Evolutionary conservation across 805 yeast genomes (phyloP).

Genomic region (Suhomyces kilbournensis): DNA sequence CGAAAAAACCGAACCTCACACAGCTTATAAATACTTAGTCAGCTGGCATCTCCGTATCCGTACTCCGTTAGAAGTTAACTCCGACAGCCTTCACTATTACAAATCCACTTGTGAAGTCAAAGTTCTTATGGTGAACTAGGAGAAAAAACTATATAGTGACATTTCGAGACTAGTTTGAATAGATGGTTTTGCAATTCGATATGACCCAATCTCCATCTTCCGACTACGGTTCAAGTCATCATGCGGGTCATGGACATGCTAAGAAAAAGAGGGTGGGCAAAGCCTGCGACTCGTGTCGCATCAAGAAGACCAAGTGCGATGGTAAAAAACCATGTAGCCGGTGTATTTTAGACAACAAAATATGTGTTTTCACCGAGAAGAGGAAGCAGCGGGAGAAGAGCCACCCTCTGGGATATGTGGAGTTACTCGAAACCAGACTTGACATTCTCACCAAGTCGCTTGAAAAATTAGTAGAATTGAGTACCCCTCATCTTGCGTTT

Average conservation of each 20-base stretch:
- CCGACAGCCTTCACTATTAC: not conserved
- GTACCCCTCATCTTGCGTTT: constrained; percentile 25
- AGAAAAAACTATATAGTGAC: not conserved
- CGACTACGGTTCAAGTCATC: not conserved
- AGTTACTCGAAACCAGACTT: constrained; percentile 56
- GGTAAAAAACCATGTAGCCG: constrained; percentile 60
- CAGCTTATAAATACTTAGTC: not conserved
- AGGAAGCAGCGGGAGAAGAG: constrained; percentile 52
- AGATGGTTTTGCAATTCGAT: not conserved
- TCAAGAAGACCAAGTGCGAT: constrained; percentile 62
- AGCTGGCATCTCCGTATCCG: not conserved
- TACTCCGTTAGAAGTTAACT: not conserved
- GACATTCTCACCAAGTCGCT: constrained; percentile 51
- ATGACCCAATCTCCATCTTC: constrained; percentile 3
- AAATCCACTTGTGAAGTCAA: not conserved
- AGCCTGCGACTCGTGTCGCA: constrained; percentile 62
- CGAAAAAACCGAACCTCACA: no score
- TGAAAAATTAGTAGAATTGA: constrained; percentile 34
- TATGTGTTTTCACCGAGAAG: constrained; percentile 58
- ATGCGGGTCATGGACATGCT: constrained; percentile 6
- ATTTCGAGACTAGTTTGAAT: not conserved
- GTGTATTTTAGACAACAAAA: constrained; percentile 53
- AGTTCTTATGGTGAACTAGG: not conserved
- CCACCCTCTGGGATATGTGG: constrained; percentile 61
- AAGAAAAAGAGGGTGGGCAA: constrained; percentile 58